Base-by-base conservation (phyloP, 2,329 filamentous ascomycete genomes). In the Endocalyx cinctus region DNA sequence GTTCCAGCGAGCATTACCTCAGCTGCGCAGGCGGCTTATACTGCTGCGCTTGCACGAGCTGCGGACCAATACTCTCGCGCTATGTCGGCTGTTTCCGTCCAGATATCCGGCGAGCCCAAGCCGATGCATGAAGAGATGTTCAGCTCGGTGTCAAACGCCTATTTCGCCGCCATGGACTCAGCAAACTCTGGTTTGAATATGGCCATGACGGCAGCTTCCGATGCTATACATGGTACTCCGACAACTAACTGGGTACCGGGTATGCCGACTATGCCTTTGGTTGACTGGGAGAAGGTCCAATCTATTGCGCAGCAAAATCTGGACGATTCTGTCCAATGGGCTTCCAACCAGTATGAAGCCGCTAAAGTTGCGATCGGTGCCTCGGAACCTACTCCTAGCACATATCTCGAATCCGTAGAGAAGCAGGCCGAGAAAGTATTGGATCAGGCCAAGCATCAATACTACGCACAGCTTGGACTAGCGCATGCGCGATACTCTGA, bases 401-500 rank as follows among this genome's bases (percentile, higher is more conserved):
- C 48, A 57, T 67, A 50, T 31, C 44, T 54, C 7, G 48, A 55
- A 22, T 38, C 16, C 5, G 50, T 69, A 0, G 49, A 62, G 10
- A 60, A 62, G 37, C 61, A 53, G 57, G 72, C 58, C 39, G 81
- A 64, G 58, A 81, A 62, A 67, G 74, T 69, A 62, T 76, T 64
- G 54, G 77, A 68, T 54, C 80, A 70, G 64, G 82, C 74, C 28
- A 74, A 70, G 46, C 62, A 72, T 46, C 74, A 78, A 51, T 90
- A 90, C 58, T 89, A 87, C 47, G 82, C 87, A 43, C 85, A 82
- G 10, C 60, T 92, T 16, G 87, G 87, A 17, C 59, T 87, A 27
- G 87, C 87, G 1, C 83, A 94, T 50, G 85, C 80, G 27, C 77
- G 82, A 23, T 92, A 92, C 57, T 79, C 81, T 5, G 81, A 82